Evolutionary conservation across 2,329 filamentous ascomycete species (phyloP).

Genomic region (Fusarium sp.): DNA sequence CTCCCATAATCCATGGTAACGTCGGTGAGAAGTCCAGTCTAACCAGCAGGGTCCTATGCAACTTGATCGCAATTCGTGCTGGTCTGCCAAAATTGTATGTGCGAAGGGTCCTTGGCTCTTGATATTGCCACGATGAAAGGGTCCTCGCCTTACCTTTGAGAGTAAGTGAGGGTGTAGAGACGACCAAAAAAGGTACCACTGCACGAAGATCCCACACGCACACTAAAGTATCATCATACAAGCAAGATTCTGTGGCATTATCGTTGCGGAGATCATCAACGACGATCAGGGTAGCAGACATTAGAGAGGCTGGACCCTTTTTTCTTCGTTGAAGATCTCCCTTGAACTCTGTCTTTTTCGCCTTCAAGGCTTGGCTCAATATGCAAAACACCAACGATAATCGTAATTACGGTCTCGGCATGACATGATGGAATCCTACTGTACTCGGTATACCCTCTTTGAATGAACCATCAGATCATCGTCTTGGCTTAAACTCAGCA

Average conservation of each 20-base stretch:
- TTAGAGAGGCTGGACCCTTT: constrained; percentile 20
- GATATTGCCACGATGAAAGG: constrained; percentile 28
- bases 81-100: constrained; percentile 11
- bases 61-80: not conserved
- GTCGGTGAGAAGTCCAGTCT: constrained; percentile 22
- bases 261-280: constrained; percentile 12
- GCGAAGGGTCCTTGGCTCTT: constrained; percentile 33
- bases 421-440: not conserved
- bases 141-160: constrained; percentile 3
- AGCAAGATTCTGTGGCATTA: constrained; percentile 24
- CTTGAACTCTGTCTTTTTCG: not conserved
- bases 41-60: constrained; percentile 13
- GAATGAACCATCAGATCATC: constrained; percentile 34
- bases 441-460: constrained; percentile 23
- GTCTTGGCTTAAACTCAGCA: not conserved
- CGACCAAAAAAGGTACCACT: constrained; percentile 11
- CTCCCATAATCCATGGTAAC: constrained; percentile 22
- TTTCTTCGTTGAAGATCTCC: constrained; percentile 18
- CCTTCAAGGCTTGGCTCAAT: constrained; percentile 13
- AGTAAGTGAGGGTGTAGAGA: constrained; percentile 24
- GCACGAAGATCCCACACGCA: constrained; percentile 32
- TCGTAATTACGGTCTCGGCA: constrained; percentile 1
- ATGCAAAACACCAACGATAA: constrained; percentile 28
- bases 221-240: not conserved
- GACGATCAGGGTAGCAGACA: constrained; percentile 38